Conservation (phyloP, 2,329 filamentous ascomycete species). For the Colletotrichum nymphaeae region DNA sequence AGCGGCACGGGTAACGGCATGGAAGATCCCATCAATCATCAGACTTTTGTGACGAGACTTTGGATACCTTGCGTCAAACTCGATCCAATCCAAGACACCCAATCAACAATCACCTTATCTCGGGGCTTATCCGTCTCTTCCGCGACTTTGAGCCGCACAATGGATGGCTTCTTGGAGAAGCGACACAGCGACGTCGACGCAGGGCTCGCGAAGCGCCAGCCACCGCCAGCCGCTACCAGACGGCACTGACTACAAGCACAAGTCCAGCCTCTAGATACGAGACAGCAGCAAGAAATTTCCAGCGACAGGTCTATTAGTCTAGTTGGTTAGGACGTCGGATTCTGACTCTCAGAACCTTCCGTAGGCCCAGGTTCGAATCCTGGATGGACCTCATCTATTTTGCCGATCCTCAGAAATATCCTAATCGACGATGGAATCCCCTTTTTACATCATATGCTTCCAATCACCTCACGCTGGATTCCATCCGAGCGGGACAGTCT, state of each 20-base stretch:
- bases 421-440: not conserved
- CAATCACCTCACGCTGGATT: not conserved
- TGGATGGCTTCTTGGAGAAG: not conserved
- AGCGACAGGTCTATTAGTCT: slow-evolving; percentile 31
- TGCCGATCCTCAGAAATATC: not conserved
- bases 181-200: not conserved
- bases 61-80: no score
- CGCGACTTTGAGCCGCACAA: not conserved
- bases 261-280: accelerated
- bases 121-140: not conserved
- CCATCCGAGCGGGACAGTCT: not conserved
- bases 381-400: slow-evolving; percentile 32
- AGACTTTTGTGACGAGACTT: not conserved
- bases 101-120: not conserved
- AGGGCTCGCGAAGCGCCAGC: not conserved
- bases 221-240: no score
- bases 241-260: no score
- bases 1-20: slow-evolving; percentile 8
- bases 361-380: slow-evolving; percentile 36
- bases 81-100: not conserved
- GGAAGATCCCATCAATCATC: not conserved
- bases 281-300: accelerated
- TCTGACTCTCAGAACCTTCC: slow-evolving; percentile 29
- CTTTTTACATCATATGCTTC: not conserved
- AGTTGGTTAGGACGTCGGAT: slow-evolving; percentile 37